Evolutionary conservation across 1,284 basidiomycete species (phyloP), one percentile per base, ranked within the genome.

Genomic region (Apiotrichum porosum): DNA sequence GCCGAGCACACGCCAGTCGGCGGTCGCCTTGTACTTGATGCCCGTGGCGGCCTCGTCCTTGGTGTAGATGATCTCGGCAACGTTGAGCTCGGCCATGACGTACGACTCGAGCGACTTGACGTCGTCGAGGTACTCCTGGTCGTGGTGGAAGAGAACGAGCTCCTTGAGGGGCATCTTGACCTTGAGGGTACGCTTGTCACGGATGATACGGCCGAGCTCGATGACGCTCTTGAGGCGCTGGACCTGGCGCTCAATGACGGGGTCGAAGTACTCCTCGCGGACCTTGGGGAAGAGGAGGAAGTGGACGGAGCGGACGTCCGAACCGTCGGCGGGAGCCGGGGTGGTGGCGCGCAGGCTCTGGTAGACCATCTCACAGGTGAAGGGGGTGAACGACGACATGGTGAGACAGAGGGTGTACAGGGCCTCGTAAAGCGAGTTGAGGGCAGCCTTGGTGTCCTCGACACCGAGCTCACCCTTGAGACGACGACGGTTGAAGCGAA

Each of bases 371-470:
- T 99, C 95, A 4, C 91, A 94, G 66, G 97, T 78, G 82, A 97
- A 98, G 1, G 95, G 95, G 5, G 93, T 97, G 73, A 97, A 99
- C 2, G 94, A 94, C 9, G 93, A 94, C 84, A 97, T 88, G 9
- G 94, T 97, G 44, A 89, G 80, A 73, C 88, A 95, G 31, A 99
- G 79, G 1, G 94, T 98, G 73, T 92, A 86, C 34, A 99, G 76
- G 0, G 93, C 83, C 76, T 98, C 95, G 71, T 97, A 97, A 33
- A 99, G 77, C 17, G 94, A 95, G 73, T 98, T 97, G 65, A 99
- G 79, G 12, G 94, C 95, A 12, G 84, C 77, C 15, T 85, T 69
- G 9, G 93, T 94, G 67, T 98, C 94, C 62, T 92, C 86, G 50
- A 81, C 78, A 6, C 94, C 89, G 64, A 90, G 87, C 72, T 95